Evolutionary conservation across 306 rosid genomes (phyloP).

Genomic region (Macrotyloma uniflorum): DNA sequence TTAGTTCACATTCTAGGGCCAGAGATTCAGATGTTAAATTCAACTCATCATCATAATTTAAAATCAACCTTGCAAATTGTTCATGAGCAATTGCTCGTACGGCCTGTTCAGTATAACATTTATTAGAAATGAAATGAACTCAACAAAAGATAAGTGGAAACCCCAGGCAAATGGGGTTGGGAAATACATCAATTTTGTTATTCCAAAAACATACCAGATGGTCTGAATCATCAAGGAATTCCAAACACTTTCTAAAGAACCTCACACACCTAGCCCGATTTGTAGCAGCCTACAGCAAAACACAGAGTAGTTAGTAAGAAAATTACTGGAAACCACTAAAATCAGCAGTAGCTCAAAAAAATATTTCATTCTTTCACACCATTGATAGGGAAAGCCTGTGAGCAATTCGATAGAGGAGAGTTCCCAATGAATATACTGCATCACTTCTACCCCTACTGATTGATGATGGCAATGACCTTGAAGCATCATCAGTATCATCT

Average conservation of each 20-base stretch:
- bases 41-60: constrained; percentile 76
- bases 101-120: constrained; percentile 61
- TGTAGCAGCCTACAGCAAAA: constrained; percentile 72
- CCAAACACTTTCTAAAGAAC: constrained; percentile 85
- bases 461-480: constrained; percentile 71
- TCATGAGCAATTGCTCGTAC: constrained; percentile 96
- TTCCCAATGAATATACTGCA: constrained; percentile 85
- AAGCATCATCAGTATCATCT: constrained; percentile 60
- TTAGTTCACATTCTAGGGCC: constrained; percentile 60
- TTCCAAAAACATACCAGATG: constrained; percentile 70
- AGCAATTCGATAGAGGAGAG: constrained; percentile 87
- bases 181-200: constrained; percentile 19
- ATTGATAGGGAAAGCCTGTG: constrained; percentile 93
- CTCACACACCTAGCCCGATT: constrained; percentile 84
- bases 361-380: constrained; percentile 56
- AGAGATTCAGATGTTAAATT: constrained; percentile 71
- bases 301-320: constrained; percentile 39
- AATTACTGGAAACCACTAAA: constrained; percentile 26
- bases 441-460: constrained; percentile 77
- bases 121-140: constrained; percentile 34
- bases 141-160: constrained; percentile 19
- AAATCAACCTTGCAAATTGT: constrained; percentile 94
- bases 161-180: not conserved
- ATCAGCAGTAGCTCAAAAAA: constrained; percentile 23
- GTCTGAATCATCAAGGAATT: constrained; percentile 85